These are phyloP conservation scores for Perilla frutescens DNA, from an alignment of 257 asterid genomes.

Conservation along the genomic window DNA sequence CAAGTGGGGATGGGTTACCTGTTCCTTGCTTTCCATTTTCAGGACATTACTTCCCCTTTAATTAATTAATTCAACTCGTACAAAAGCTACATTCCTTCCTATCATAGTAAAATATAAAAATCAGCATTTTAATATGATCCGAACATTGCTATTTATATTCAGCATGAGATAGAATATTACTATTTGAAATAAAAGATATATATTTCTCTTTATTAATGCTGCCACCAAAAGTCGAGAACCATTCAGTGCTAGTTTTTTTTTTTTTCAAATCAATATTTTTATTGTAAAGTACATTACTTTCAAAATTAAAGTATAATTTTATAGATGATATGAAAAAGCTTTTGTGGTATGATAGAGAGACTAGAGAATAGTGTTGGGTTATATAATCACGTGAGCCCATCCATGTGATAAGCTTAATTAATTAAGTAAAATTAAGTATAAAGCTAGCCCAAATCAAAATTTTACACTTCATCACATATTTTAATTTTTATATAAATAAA, in stretches of 20 bases:
- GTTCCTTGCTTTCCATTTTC: constrained; percentile 31
- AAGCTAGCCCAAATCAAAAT: background rate
- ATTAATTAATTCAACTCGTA: background rate
- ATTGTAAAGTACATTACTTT: too few species aligned
- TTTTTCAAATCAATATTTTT: background rate
- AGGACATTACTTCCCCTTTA: constrained; percentile 2
- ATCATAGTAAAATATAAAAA: background rate
- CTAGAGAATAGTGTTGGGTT: too few species aligned
- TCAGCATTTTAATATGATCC: background rate
- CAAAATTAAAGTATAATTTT: too few species aligned
- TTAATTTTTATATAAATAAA: too few species aligned
- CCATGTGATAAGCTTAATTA: too few species aligned
- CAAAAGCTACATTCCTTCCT: constrained; percentile 5
- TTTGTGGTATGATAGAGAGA: too few species aligned
- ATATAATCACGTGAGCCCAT: too few species aligned
- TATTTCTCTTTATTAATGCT: background rate
- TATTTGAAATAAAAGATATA: background rate
- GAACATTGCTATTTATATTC: background rate
- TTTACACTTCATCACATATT: too few species aligned
- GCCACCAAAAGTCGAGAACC: background rate
- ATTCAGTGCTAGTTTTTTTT: background rate
- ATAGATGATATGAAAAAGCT: too few species aligned
- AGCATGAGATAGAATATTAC: background rate
- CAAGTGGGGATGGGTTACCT: constrained; percentile 31
- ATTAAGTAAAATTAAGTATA: background rate